Conservation (phyloP, 2,329 filamentous ascomycete genomes). For the Capronia americana region DNA sequence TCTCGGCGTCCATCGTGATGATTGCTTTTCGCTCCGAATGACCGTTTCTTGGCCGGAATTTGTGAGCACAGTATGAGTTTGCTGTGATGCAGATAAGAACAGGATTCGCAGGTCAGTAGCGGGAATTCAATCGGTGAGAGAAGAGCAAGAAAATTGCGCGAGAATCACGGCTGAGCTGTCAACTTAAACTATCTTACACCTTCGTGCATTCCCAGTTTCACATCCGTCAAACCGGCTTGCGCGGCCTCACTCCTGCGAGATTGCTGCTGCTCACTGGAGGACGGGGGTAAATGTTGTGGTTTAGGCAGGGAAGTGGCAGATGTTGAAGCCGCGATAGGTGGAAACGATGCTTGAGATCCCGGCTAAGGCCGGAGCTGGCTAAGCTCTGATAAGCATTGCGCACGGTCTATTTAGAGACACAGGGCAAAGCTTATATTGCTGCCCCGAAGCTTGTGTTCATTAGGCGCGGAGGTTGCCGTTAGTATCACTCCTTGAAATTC, state of each 20-base stretch:
- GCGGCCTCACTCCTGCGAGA: slow-evolving; percentile 2
- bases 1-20: slow-evolving; percentile 18
- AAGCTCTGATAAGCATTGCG: slow-evolving; percentile 1
- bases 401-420: neutral
- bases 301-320: neutral
- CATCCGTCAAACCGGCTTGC: slow-evolving; percentile 4
- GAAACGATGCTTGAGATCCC: neutral
- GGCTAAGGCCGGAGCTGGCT: neutral
- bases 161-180: neutral
- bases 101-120: no score
- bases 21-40: neutral
- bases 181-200: slow-evolving; percentile 11
- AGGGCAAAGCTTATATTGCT: neutral
- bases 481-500: neutral
- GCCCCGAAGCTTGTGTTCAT: neutral
- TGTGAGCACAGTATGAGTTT: neutral
- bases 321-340: neutral
- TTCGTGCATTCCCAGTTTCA: neutral
- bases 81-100: no score
- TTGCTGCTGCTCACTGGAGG: neutral
- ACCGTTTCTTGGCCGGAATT: neutral
- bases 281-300: neutral
- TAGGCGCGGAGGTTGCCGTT: neutral
- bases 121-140: neutral
- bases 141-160: neutral